Base-by-base conservation (phyloP, 2,329 filamentous ascomycete species). In the Aspergillus pseudoglaucus region DNA sequence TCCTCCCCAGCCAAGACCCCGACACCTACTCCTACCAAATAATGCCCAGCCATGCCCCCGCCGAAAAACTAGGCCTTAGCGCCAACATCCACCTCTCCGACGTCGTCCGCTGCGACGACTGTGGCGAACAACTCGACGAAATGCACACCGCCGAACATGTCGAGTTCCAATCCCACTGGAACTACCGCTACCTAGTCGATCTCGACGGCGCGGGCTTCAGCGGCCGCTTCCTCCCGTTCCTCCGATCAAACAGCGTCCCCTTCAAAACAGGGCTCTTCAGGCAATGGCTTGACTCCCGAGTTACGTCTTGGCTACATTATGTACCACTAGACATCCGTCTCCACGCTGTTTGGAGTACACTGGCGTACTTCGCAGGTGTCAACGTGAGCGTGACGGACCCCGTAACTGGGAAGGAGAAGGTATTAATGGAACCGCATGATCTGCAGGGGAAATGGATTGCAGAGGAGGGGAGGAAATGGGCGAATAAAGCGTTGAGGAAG, bases 251-350 rank as follows among this genome's bases (percentile, higher is more conserved):
- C 52, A 83, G 78, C 42, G 74, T 90, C 4, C 86, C 87, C 0
- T 81, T 93, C 61, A 76, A 88, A 54, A 80, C 70, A 0, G 82
- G 82, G 0, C 73, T 91, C 6, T 91, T 90, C 66, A 78, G 82
- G 20, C 82, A 88, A 60, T 94, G 88, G 88, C 88, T 84, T 66
- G 85, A 87, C 49, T 82, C 84, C 44, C 80, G 88, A 5, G 68
- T 93, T 14, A 78, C 76, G 49, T 80, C 88, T 0, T 94, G 88
- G 88, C 71, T 84, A 40, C 88, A 94, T 63, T 93, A 89, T 58
- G 83, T 91, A 1, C 88, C 88, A 7, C 69, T 90, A 14, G 88
- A 93, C 61, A 56, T 85, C 1, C 78, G 88, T 3, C 81, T 87
- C 17, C 85, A 90, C 51, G 85, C 80, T 1, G 69, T 93, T 37